Percentiles rank a stretch among this genome's conserved stretches.
phyloP scores from a whole-genome alignment of 768 basidiomycete species.

The Boletus rubroflammeus region DNA sequence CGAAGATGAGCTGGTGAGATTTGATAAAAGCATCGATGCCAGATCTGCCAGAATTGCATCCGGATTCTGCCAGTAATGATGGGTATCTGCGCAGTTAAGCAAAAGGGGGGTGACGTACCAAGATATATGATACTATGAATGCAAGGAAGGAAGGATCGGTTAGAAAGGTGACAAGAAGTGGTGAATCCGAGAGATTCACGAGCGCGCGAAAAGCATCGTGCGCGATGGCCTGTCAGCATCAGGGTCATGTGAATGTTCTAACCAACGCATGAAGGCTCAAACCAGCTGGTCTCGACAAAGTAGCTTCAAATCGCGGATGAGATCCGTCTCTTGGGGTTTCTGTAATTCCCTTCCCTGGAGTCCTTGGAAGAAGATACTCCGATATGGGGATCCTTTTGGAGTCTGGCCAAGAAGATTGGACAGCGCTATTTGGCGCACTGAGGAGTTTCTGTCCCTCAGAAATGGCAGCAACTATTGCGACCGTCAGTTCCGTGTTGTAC shows the following conservation, averaged over 20 bases:
- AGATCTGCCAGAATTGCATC: constrained; percentile 89
- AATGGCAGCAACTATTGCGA: constrained; percentile 72
- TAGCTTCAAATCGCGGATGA: constrained; percentile 78
- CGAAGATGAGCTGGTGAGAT: constrained; percentile 73
- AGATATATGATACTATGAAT: constrained; percentile 86
- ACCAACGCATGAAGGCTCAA: constrained; percentile 32
- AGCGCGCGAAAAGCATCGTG: constrained; percentile 95
- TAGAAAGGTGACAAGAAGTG: constrained; percentile 59
- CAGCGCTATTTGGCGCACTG: constrained; percentile 84
- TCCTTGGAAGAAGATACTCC: constrained; percentile 71
- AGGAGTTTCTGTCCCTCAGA: constrained; percentile 79
- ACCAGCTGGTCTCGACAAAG: constrained; percentile 86
- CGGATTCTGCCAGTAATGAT: constrained; percentile 59
- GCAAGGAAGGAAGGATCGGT: constrained; percentile 69
- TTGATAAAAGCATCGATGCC: constrained; percentile 96
- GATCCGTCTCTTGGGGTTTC: constrained; percentile 57
- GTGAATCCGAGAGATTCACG: constrained; percentile 88
- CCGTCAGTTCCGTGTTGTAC: constrained; percentile 7
- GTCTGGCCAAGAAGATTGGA: constrained; percentile 82
- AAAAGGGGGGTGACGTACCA: constrained; percentile 51
- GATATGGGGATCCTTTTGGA: constrained; percentile 61
- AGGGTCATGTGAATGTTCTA: constrained; percentile 15
- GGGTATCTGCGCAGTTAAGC: constrained; percentile 2
- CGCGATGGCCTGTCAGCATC: constrained; percentile 68
- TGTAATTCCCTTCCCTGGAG: constrained; percentile 55